Evolutionary conservation across 140 eudicot species (phyloP).

Genomic region (Erigeron philadelphicus): DNA sequence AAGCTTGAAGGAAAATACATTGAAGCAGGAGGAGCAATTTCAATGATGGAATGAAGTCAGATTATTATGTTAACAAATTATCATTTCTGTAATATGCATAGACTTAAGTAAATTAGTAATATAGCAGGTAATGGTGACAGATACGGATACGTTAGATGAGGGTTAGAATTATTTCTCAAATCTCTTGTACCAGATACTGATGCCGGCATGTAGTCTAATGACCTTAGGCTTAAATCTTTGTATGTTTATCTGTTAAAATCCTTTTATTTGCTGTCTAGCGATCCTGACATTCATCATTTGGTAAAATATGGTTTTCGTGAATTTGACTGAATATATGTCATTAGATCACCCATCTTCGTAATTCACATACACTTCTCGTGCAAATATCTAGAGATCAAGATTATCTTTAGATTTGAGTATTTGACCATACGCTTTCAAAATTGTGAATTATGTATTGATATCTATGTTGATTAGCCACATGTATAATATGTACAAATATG

Average conservation of each 20-base stretch:
- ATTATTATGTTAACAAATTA: not conserved
- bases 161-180: constrained; percentile 32
- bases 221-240: constrained; percentile 25
- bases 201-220: constrained; percentile 26
- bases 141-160: constrained; percentile 29
- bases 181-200: constrained; percentile 33
- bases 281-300: not conserved
- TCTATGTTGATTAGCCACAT: too few species aligned
- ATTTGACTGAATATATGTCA: too few species aligned
- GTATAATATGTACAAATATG: too few species aligned
- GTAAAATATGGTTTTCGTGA: not conserved
- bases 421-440: too few species aligned
- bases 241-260: not conserved
- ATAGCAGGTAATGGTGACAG: constrained; percentile 16
- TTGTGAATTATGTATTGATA: too few species aligned
- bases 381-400: not conserved
- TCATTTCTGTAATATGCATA: constrained; percentile 22
- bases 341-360: too few species aligned
- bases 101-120: constrained; percentile 18
- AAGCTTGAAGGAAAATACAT: constrained; percentile 73
- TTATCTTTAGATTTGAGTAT: too few species aligned
- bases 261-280: not conserved
- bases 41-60: constrained; percentile 14
- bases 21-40: constrained; percentile 58
- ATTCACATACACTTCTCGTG: too few species aligned